Evolutionary conservation across 208 protist species (phyloP).

Genomic region (Wallacemonas rigidus): DNA sequence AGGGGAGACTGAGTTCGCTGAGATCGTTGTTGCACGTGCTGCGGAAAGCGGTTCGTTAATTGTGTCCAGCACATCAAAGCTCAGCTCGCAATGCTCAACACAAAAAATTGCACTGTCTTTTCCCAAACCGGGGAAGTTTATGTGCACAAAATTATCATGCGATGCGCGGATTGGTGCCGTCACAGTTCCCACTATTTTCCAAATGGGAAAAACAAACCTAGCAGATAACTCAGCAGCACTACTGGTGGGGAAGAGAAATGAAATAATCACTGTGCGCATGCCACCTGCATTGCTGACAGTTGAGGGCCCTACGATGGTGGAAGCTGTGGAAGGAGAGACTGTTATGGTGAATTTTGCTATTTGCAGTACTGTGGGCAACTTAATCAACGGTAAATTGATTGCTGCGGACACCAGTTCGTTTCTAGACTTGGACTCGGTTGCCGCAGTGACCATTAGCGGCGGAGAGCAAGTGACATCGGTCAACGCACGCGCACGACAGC

Average conservation of each 20-base stretch:
- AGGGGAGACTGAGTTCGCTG: neutral
- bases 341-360: conserved; percentile 38
- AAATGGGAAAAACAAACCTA: neutral
- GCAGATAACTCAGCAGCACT: neutral
- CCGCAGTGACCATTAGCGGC: neutral
- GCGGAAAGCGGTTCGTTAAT: neutral
- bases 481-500: neutral
- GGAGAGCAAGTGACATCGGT: too few species aligned
- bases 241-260: conserved; percentile 13
- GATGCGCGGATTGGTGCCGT: conserved; percentile 29
- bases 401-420: conserved; percentile 32
- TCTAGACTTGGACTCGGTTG: conserved; percentile 26
- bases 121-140: conserved; percentile 38
- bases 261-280: conserved; percentile 36
- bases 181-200: conserved; percentile 25
- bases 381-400: conserved; percentile 34
- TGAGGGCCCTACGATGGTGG: conserved; percentile 34
- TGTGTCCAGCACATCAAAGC: neutral
- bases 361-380: conserved; percentile 23
- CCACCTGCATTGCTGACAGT: conserved; percentile 35
- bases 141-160: conserved; percentile 36
- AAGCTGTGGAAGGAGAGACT: conserved; percentile 61
- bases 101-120: conserved; percentile 26
- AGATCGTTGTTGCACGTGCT: neutral
- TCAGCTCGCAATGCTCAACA: neutral